These are phyloP conservation scores for Clathrospora elynae DNA, from an alignment of 2,329 filamentous ascomycete genomes.

Conservation along the genomic window DNA sequence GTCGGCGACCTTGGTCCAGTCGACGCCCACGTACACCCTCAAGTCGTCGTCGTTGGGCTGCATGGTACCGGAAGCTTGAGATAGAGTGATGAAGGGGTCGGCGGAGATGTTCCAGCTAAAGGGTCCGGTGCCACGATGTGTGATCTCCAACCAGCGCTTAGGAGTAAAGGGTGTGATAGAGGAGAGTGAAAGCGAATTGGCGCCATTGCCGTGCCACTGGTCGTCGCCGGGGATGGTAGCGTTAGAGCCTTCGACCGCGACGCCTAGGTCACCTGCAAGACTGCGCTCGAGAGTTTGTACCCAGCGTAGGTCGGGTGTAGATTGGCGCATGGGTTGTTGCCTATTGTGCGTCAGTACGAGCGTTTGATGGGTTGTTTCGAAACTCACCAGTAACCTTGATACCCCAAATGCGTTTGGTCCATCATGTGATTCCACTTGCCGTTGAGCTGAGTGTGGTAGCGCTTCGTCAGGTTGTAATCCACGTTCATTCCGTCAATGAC, in stretches of 20 bases:
- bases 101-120: constrained; percentile 46
- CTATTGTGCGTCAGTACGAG: constrained; percentile 36
- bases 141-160: constrained; percentile 47
- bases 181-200: constrained; percentile 36
- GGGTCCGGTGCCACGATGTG: constrained; percentile 37
- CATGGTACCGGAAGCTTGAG: constrained; percentile 40
- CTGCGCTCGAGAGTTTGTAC: constrained; percentile 63
- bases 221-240: constrained; percentile 72
- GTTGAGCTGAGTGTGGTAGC: constrained; percentile 43
- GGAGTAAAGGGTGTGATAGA: constrained; percentile 44
- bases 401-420: constrained; percentile 50
- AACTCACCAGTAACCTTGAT: constrained; percentile 48
- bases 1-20: constrained; percentile 39
- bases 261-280: constrained; percentile 66
- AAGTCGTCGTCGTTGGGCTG: constrained; percentile 38
- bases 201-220: constrained; percentile 60
- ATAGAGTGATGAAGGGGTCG: constrained; percentile 46
- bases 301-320: constrained; percentile 64
- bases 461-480: constrained; percentile 44
- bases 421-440: constrained; percentile 51
- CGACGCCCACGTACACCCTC: constrained; percentile 47
- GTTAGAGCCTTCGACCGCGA: constrained; percentile 68
- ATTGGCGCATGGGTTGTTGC: constrained; percentile 76
- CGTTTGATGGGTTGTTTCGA: constrained; percentile 33
- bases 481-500: constrained; percentile 46